Evolutionary conservation across 345 rosid genomes (phyloP).

Genomic region (Citrus inodora): DNA sequence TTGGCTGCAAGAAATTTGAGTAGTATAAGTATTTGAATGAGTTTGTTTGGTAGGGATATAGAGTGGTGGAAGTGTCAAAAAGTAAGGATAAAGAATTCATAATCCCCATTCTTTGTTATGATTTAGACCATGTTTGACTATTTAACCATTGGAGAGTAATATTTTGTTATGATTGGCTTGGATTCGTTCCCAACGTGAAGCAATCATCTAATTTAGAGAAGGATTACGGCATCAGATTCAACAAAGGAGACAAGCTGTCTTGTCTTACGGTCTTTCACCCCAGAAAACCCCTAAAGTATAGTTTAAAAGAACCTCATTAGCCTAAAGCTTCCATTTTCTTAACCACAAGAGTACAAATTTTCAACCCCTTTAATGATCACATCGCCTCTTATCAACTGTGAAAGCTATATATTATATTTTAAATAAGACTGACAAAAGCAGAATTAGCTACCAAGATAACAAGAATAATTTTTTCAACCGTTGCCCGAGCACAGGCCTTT

Average conservation of each 20-base stretch:
- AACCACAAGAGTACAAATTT: background rate
- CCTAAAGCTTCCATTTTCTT: background rate
- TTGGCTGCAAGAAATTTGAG: slow-evolving; percentile 5
- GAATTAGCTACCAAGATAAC: background rate
- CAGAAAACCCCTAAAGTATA: background rate
- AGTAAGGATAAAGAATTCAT: slow-evolving; percentile 2
- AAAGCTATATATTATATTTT: background rate
- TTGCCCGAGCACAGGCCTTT: background rate
- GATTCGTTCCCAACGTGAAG: background rate
- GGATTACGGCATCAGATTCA: slow-evolving; percentile 1
- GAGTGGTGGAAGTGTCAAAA: background rate
- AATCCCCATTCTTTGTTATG: background rate
- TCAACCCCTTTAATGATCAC: background rate
- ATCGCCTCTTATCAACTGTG: background rate
- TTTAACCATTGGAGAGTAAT: slow-evolving; percentile 7
- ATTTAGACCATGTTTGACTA: slow-evolving; percentile 11
- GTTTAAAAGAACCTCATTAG: background rate
- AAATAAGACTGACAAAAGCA: background rate
- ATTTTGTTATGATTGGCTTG: slow-evolving; percentile 11
- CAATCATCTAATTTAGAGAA: slow-evolving; percentile 11
- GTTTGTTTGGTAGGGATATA: background rate
- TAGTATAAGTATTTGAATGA: slow-evolving; percentile 3
- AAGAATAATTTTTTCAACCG: background rate
- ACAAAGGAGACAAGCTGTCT: background rate
- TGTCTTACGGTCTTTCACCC: slow-evolving; percentile 12